Conservation (phyloP, 305 asterid genomes). For the Fraxinus platypoda region DNA sequence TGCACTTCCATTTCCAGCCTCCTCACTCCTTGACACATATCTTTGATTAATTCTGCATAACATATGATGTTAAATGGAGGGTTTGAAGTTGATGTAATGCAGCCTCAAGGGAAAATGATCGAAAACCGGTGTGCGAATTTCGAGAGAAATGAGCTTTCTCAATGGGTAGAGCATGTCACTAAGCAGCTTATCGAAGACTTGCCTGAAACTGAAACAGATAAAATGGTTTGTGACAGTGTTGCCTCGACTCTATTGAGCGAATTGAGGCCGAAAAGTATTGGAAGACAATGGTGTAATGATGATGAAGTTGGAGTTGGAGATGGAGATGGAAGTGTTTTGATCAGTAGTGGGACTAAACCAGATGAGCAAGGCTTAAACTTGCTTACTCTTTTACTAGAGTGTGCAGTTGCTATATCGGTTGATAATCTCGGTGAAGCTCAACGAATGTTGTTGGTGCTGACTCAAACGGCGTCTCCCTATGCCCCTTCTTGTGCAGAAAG, state of each 20-base stretch:
- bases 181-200: constrained; percentile 56
- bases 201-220: constrained; percentile 33
- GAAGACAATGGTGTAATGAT: constrained; percentile 19
- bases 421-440: constrained; percentile 72
- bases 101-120: constrained; percentile 38
- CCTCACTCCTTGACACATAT: neutral
- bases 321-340: neutral
- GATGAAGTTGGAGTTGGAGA: neutral
- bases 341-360: neutral
- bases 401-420: constrained; percentile 71
- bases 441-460: constrained; percentile 57
- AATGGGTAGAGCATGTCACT: constrained; percentile 71
- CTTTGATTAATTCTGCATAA: neutral
- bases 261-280: constrained; percentile 36
- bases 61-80: constrained; percentile 32
- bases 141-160: constrained; percentile 49
- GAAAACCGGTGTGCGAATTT: constrained; percentile 6
- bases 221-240: neutral
- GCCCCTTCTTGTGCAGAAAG: constrained; percentile 59
- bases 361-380: constrained; percentile 47
- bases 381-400: constrained; percentile 54
- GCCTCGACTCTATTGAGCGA: constrained; percentile 34
- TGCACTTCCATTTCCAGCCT: constrained; percentile 28
- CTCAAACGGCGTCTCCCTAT: constrained; percentile 62
- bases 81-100: constrained; percentile 39